A percentile compares a stretch with the other conserved stretches of the same genome.
phyloP scores from a whole-genome alignment of 2,329 filamentous ascomycete genomes.

The Colletotrichum sp. region DNA sequence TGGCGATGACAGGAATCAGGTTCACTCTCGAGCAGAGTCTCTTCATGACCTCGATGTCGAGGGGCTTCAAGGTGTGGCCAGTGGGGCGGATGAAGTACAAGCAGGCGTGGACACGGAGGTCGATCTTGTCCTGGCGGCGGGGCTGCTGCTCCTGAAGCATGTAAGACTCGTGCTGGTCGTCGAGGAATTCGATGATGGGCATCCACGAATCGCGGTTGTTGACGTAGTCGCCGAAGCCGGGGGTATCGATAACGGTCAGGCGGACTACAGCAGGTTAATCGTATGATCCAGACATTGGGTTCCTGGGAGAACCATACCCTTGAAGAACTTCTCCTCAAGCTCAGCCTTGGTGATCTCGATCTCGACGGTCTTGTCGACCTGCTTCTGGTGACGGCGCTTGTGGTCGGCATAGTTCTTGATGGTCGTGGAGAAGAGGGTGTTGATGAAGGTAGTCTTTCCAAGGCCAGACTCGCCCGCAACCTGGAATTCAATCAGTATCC shows the following conservation, averaged over 20 bases:
- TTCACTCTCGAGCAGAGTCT: slow-evolving; percentile 97
- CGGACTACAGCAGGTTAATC: slow-evolving; percentile 69
- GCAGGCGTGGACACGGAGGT: slow-evolving; percentile 97
- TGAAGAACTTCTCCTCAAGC: slow-evolving; percentile 99
- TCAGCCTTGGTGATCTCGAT: slow-evolving; percentile 99
- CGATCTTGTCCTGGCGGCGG: slow-evolving; percentile 97
- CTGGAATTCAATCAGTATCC: slow-evolving; percentile 46
- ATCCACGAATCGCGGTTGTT: slow-evolving; percentile 99
- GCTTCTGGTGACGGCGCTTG: slow-evolving; percentile 98
- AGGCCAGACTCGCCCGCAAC: slow-evolving; percentile 98
- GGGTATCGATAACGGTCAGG: slow-evolving; percentile 97
- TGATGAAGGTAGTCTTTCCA: slow-evolving; percentile 99
- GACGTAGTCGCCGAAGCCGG: slow-evolving; percentile 99
- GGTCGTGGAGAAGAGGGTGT: slow-evolving; percentile 99
- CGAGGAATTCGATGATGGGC: slow-evolving; percentile 99
- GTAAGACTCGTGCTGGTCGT: slow-evolving; percentile 99
- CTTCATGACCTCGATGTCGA: slow-evolving; percentile 99
- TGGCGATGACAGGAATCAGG: slow-evolving; percentile 96
- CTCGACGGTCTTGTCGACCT: slow-evolving; percentile 99
- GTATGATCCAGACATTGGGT: background rate
- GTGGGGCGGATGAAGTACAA: slow-evolving; percentile 99
- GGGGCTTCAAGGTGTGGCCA: slow-evolving; percentile 96
- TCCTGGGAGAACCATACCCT: slow-evolving; percentile 67
- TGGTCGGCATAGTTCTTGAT: slow-evolving; percentile 99
- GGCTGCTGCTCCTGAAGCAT: slow-evolving; percentile 99